phyloP scores from a whole-genome alignment of 176 grass and related monocot species.

The Aegilops bicornis region DNA sequence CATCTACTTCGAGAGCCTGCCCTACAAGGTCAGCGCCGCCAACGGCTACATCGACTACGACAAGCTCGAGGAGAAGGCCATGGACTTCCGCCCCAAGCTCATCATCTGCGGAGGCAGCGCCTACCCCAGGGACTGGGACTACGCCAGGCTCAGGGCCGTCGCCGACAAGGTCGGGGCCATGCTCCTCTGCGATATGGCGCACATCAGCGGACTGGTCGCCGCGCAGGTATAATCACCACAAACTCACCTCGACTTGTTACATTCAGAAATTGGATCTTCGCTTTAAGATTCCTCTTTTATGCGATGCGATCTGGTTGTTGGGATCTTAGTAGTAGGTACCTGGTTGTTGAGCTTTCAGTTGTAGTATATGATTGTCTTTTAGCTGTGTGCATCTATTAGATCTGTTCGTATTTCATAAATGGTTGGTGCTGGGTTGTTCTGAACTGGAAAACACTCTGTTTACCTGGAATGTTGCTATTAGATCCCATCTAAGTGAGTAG shows the following conservation, averaged over 20 bases:
- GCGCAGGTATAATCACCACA: constrained; percentile 58
- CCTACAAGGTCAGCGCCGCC: constrained; percentile 75
- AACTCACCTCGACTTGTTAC: not conserved
- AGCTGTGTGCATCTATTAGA: not conserved
- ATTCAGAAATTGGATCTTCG: not conserved
- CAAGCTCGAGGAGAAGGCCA: constrained; percentile 97
- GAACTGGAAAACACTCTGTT: not conserved
- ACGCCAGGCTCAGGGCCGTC: constrained; percentile 72
- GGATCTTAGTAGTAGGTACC: not conserved
- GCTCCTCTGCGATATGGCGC: constrained; percentile 97
- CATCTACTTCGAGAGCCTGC: constrained; percentile 97
- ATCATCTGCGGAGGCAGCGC: constrained; percentile 97
- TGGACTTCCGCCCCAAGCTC: constrained; percentile 98
- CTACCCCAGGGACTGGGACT: constrained; percentile 98
- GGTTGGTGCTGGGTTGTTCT: not conserved
- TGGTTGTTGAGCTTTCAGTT: not conserved
- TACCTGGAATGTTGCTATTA: not conserved
- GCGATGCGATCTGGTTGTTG: not conserved
- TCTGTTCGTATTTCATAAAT: not conserved
- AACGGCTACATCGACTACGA: constrained; percentile 90
- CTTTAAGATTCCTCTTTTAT: not conserved
- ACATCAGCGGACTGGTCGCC: constrained; percentile 94
- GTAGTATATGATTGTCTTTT: not conserved
- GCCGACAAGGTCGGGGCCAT: constrained; percentile 92
- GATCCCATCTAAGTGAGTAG: not conserved